Conservation (phyloP, 768 basidiomycete species). For the Pleurotus eryngii region DNA sequence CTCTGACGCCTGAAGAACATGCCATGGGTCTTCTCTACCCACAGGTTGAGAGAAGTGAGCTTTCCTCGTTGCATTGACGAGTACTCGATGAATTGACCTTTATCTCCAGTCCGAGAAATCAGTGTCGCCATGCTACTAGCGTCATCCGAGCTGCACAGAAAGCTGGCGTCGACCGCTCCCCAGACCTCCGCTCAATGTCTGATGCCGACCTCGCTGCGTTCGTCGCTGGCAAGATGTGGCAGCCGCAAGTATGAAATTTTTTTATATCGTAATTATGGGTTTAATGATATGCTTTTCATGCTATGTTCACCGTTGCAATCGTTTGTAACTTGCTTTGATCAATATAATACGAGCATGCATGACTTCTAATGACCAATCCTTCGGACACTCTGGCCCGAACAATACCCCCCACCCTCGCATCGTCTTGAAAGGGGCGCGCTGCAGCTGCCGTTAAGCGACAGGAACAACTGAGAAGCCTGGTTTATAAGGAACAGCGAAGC, state of each 20-base stretch:
- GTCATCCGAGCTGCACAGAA: conserved; percentile 83
- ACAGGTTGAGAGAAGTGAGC: conserved; percentile 65
- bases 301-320: no score
- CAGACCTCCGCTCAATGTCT: conserved; percentile 49
- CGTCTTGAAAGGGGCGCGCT: no score
- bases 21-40: conserved; percentile 75
- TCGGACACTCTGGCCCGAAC: no score
- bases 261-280: background rate
- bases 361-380: no score
- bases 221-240: conserved; percentile 72
- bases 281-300: background rate
- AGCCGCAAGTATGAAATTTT: conserved; percentile 32
- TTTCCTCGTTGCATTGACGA: background rate
- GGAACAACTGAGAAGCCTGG: no score
- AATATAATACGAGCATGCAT: no score
- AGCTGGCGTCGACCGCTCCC: conserved; percentile 54
- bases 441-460: no score
- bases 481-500: no score
- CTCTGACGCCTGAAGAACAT: conserved; percentile 69
- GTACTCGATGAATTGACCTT: conserved; percentile 1
- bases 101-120: conserved; percentile 65
- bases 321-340: no score
- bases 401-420: no score
- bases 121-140: conserved; percentile 60
- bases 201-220: conserved; percentile 54